A percentile compares a stretch with the other conserved stretches of the same genome.
These are phyloP conservation scores for Cucumis sativus DNA, from an alignment of 306 rosid genomes.

Conservation along the genomic window Cucumber_9930_V3 NC_026657.2:7634501-7635000, in stretches of 20 bases:
- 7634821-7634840: constrained; percentile 13
- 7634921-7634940: constrained; percentile 1
- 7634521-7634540: constrained; percentile 76
- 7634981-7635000: too few relatives aligned
- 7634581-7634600: constrained; percentile 84
- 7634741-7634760: constrained; percentile 26
- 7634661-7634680: constrained; percentile 88
- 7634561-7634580: constrained; percentile 83
- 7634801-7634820: not conserved
- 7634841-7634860: not conserved
- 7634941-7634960: too few relatives aligned
- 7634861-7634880: not conserved
- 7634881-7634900: constrained; percentile 25
- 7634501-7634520: constrained; percentile 27
- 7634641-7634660: constrained; percentile 93
- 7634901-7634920: constrained; percentile 12
- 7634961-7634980: too few relatives aligned
- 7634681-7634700: constrained; percentile 30
- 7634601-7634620: constrained; percentile 83
- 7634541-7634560: constrained; percentile 74
- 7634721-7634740: not conserved
- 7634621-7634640: constrained; percentile 86
- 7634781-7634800: not conserved
- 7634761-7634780: constrained; percentile 37
- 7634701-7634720: constrained; percentile 11